Base-by-base conservation (phyloP, 176 grass and related monocot genomes). In the Triticum urartu region DNA sequence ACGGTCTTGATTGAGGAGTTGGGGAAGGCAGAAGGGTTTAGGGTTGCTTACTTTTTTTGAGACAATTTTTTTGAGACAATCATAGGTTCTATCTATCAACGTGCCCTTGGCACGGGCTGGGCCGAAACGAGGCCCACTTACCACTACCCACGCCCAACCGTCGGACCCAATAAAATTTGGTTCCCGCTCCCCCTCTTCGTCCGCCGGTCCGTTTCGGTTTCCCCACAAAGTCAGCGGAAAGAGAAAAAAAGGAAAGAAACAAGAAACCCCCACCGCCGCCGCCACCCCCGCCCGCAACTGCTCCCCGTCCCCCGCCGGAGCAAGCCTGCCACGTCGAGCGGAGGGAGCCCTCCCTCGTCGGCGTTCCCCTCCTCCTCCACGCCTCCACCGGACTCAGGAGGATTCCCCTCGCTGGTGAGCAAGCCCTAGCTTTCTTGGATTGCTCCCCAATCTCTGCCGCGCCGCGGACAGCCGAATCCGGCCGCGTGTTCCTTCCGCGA, bases 231-330 rank as follows among this genome's bases (percentile, higher is more conserved):
- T 76, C 73, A 17, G 13, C 4, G 22, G n/a, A 45, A 73, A 45
- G n/a, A 24, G 70, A 10, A 50, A 18, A 50, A 72, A 34, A 54
- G 47, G 74, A 79, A 79, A 62, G 20, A 79, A 79, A 2, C 56
- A 59, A 61, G 33, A 79, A 75, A 30, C 72, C 72, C 71, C 25
- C 72, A 75, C 72, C 72, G 43, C 56, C 76, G 54, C 34, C 77
- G 56, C 77, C 56, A 33, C 77, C 54, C 12, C 54, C 52, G 75
- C 32, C 52, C 1, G 56, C 7, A 59, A 59, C 56, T 7, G 7
- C 56, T 9, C 56, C 56, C 56, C 56, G 2, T 1, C 75, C 64
- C 13, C 28, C 28, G 6, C 64, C 76, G 76, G 54, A 78, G 20
- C 32, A 50, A 15, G 1, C 26, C 72, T 3, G 72, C 12, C 42